Evolutionary conservation across 176 grass and related monocot genomes (phyloP).

Genomic region (Triticum monococcum): DNA sequence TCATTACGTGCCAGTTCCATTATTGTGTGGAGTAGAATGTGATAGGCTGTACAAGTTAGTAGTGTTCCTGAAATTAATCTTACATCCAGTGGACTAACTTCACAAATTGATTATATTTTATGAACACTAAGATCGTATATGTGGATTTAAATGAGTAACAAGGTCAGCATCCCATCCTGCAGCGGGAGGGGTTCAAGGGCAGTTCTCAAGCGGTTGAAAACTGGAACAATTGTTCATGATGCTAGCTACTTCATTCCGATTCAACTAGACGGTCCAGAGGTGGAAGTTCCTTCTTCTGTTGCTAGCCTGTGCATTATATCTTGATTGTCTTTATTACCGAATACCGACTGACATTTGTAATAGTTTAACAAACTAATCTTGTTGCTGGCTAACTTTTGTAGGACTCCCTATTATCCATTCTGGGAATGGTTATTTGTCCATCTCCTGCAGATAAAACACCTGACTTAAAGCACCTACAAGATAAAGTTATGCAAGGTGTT

Average conservation of each 20-base stretch:
- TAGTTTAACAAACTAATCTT: background rate
- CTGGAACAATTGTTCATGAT: slow-evolving; percentile 65
- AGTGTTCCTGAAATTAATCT: background rate
- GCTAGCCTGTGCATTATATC: background rate
- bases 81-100: background rate
- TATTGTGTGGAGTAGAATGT: background rate
- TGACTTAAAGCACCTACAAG: slow-evolving; percentile 21
- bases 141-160: slow-evolving; percentile 8
- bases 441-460: slow-evolving; percentile 24
- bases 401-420: slow-evolving; percentile 54
- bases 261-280: slow-evolving; percentile 71
- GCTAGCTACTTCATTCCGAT: slow-evolving; percentile 68
- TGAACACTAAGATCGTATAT: background rate
- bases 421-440: slow-evolving; percentile 59
- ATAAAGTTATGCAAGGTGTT: slow-evolving; percentile 59
- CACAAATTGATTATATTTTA: background rate
- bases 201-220: slow-evolving; percentile 59
- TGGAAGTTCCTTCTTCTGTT: slow-evolving; percentile 16
- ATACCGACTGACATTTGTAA: background rate
- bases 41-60: background rate
- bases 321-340: background rate
- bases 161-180: slow-evolving; percentile 13
- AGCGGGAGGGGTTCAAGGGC: slow-evolving; percentile 78
- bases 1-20: background rate
- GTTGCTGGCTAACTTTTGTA: slow-evolving; percentile 28